phyloP scores from a whole-genome alignment of 768 basidiomycete species.

The Stropharia rugosoannulata region DNA sequence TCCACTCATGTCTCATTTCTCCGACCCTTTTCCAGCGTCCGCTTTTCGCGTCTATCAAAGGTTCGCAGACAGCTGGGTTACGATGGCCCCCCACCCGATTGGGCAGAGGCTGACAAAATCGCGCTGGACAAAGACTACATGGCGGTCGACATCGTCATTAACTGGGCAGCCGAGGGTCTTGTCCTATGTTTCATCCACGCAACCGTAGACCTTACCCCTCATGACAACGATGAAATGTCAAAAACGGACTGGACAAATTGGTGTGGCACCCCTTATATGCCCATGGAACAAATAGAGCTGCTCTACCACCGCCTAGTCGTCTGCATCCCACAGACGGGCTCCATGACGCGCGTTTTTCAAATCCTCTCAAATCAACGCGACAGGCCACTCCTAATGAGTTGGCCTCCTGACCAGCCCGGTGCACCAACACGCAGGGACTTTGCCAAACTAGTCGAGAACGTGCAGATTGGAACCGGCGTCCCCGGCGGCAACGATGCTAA shows the following conservation, averaged over 20 bases:
- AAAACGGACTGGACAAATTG: slow-evolving; percentile 86
- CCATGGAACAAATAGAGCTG: slow-evolving; percentile 51
- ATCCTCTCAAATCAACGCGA: slow-evolving; percentile 64
- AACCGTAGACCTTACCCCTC: slow-evolving; percentile 64
- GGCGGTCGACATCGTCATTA: slow-evolving; percentile 87
- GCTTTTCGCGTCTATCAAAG: slow-evolving; percentile 74
- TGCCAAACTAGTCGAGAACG: slow-evolving; percentile 64
- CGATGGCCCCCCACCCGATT: slow-evolving; percentile 50
- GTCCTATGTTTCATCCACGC: slow-evolving; percentile 90
- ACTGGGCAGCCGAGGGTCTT: slow-evolving; percentile 84
- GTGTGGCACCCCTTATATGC: slow-evolving; percentile 78
- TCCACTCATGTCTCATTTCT: slow-evolving; percentile 17
- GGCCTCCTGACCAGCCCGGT: slow-evolving; percentile 69
- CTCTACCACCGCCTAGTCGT: slow-evolving; percentile 59
- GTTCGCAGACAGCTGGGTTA: slow-evolving; percentile 75
- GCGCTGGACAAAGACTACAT: slow-evolving; percentile 74
- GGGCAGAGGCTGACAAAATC: slow-evolving; percentile 68
- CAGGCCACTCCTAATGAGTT: slow-evolving; percentile 63
- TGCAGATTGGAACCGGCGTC: slow-evolving; percentile 54
- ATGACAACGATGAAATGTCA: slow-evolving; percentile 71
- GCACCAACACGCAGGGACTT: slow-evolving; percentile 45
- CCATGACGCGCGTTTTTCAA: slow-evolving; percentile 72
- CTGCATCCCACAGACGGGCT: slow-evolving; percentile 49
- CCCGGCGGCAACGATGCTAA: slow-evolving; percentile 66
- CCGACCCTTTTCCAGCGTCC: slow-evolving; percentile 50